Conservation (phyloP, 2,329 filamentous ascomycete genomes). For the Amauroascus verrucosus region DNA sequence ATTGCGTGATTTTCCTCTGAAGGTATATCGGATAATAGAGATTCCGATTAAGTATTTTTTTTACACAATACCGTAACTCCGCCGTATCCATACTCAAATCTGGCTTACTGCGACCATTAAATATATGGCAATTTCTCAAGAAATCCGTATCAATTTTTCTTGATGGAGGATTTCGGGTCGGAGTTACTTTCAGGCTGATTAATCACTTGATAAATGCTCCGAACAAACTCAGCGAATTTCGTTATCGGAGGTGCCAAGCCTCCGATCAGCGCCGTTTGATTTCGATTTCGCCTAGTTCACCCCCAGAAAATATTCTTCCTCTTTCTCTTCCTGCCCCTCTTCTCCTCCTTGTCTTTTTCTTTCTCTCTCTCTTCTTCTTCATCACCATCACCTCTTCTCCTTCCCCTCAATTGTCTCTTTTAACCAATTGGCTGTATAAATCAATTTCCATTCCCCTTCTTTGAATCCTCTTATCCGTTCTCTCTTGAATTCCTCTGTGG, state of each 20-base stretch:
- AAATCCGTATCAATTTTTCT: too few species aligned
- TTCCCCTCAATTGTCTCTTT: conserved; percentile 16
- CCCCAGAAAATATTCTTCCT: conserved; percentile 3
- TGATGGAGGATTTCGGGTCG: too few species aligned
- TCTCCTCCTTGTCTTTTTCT: conserved; percentile 13
- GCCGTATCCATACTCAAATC: too few species aligned
- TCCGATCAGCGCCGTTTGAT: neutral
- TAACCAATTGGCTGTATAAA: conserved; percentile 13
- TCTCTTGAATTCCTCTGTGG: neutral
- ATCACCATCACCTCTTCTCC: conserved; percentile 15
- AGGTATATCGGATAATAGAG: too few species aligned
- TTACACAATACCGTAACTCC: too few species aligned
- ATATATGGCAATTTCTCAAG: too few species aligned
- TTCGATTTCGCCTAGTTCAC: neutral
- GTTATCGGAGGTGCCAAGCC: neutral
- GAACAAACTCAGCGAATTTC: neutral
- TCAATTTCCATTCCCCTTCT: neutral
- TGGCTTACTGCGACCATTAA: too few species aligned
- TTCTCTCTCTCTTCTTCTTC: conserved; percentile 14
- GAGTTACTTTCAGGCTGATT: neutral
- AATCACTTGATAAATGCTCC: neutral
- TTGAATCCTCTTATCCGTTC: neutral
- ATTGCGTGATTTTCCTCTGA: conserved; percentile 9
- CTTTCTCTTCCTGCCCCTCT: conserved; percentile 12
- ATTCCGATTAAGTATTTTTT: too few species aligned